A percentile compares a stretch with the other conserved stretches of the same genome.
Evolutionary conservation across 495 filamentous ascomycete genomes (phyloP).

Genomic region (Cairneyella variabilis): DNA sequence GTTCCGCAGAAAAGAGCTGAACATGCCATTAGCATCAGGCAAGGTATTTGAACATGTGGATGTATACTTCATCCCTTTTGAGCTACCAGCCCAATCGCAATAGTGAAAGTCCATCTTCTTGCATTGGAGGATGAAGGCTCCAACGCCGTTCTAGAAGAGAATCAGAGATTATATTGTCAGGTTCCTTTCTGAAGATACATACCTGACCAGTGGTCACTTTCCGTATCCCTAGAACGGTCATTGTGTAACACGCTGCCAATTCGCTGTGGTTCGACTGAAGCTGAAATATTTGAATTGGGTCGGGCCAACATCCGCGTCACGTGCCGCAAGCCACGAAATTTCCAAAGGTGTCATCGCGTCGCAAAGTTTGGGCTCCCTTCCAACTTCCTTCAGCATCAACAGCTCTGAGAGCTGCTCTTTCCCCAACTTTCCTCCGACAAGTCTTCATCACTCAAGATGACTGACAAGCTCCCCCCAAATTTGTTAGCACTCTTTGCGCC

Average conservation of each 20-base stretch:
- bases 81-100: slow-evolving; percentile 91
- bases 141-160: slow-evolving; percentile 78
- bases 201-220: slow-evolving; percentile 60
- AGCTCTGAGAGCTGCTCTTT: slow-evolving; percentile 13
- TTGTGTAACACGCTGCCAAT: no score
- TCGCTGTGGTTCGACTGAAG: neutral
- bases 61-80: slow-evolving; percentile 89
- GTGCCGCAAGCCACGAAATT: neutral
- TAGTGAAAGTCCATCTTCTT: slow-evolving; percentile 93
- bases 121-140: slow-evolving; percentile 96
- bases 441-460: slow-evolving; percentile 60
- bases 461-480: slow-evolving; percentile 89
- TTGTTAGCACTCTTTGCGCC: slow-evolving; percentile 92
- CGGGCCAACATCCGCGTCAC: neutral
- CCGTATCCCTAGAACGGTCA: slow-evolving; percentile 62
- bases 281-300: neutral
- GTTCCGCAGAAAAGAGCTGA: slow-evolving; percentile 74
- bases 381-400: slow-evolving; percentile 3
- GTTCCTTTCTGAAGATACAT: slow-evolving; percentile 17
- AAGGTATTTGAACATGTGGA: neutral
- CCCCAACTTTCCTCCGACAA: neutral
- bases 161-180: neutral
- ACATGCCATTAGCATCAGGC: neutral
- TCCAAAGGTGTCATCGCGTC: slow-evolving; percentile 2
- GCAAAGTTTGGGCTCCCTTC: slow-evolving; percentile 14